Evolutionary conservation across 768 basidiomycete species (phyloP).

Genomic region (Pleurotus cornucopiae): DNA sequence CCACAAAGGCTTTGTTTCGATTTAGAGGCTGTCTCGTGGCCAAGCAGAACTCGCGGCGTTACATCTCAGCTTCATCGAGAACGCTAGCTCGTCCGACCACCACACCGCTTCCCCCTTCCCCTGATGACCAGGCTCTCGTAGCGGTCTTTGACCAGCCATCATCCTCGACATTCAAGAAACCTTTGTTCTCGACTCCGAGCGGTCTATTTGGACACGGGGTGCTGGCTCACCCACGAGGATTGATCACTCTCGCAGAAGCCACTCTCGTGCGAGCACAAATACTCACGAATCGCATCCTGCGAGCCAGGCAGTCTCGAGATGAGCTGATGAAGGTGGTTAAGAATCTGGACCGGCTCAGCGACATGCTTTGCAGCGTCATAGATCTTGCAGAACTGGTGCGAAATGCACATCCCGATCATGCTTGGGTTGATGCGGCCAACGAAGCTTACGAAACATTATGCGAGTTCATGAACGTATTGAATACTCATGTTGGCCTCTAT

Average conservation of each 20-base stretch:
- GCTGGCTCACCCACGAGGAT: conserved; percentile 64
- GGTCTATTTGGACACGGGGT: conserved; percentile 84
- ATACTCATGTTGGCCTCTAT: conserved; percentile 89
- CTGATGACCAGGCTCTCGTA: conserved; percentile 63
- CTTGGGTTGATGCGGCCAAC: conserved; percentile 83
- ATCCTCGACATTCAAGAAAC: conserved; percentile 36
- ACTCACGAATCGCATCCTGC: conserved; percentile 80
- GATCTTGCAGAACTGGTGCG: conserved; percentile 93
- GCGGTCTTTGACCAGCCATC: conserved; percentile 69
- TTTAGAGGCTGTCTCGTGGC: conserved; percentile 41
- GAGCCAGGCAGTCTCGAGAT: conserved; percentile 62
- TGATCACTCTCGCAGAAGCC: conserved; percentile 70
- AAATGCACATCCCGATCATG: conserved; percentile 85
- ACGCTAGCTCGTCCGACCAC: conserved; percentile 16
- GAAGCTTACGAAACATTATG: conserved; percentile 87
- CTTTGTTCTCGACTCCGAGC: conserved; percentile 30
- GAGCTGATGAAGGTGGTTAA: conserved; percentile 89
- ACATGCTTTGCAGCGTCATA: conserved; percentile 93
- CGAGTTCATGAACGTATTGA: conserved; percentile 96
- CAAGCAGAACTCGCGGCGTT: conserved; percentile 20
- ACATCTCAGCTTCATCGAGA: conserved; percentile 11
- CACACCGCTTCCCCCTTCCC: conserved; percentile 52
- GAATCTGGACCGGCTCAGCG: conserved; percentile 94
- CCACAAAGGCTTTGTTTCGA: conserved; percentile 27
- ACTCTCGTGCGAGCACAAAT: conserved; percentile 78